phyloP scores from a whole-genome alignment of 2,329 filamentous ascomycete species.

The Mycosphaerella sp. region DNA sequence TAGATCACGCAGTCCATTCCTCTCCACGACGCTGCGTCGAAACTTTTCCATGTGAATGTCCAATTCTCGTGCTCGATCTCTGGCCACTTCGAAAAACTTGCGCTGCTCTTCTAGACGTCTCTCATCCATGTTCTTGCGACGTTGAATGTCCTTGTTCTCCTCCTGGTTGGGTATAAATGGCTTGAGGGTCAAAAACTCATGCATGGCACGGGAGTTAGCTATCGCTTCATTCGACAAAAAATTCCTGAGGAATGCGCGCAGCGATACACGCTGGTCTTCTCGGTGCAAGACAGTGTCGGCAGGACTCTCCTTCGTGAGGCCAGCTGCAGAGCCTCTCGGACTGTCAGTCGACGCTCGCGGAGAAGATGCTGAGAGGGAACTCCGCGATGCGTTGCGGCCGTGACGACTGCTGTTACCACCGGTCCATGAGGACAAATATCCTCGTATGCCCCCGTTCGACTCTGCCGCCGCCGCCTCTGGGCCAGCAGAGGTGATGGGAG shows the following conservation, averaged over 20 bases:
- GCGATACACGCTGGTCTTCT: constrained; percentile 83
- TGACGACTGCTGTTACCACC: constrained; percentile 33
- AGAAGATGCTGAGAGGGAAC: constrained; percentile 31
- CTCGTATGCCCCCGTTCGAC: constrained; percentile 36
- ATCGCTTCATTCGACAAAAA: constrained; percentile 79
- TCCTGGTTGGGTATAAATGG: constrained; percentile 71
- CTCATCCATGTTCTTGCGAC: constrained; percentile 75
- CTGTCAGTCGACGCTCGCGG: constrained; percentile 32
- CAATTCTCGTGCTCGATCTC: constrained; percentile 80
- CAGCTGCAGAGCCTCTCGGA: constrained; percentile 12
- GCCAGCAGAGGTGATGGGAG: constrained; percentile 8
- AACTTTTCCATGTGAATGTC: constrained; percentile 96
- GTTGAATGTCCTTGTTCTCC: constrained; percentile 72
- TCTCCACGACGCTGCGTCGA: constrained; percentile 60
- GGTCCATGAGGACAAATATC: constrained; percentile 38
- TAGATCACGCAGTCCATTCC: constrained; percentile 82
- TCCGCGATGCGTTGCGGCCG: constrained; percentile 38
- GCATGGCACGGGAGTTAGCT: constrained; percentile 73
- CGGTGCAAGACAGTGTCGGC: constrained; percentile 57
- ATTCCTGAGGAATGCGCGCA: constrained; percentile 83
- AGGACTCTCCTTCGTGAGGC: constrained; percentile 12
- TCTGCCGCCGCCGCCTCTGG: constrained; percentile 14
- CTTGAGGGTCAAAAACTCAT: constrained; percentile 72
- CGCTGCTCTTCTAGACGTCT: constrained; percentile 87
- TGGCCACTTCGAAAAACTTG: constrained; percentile 90